Evolutionary conservation across 257 asterid species (phyloP).

Genomic region (Ballota nigra): DNA sequence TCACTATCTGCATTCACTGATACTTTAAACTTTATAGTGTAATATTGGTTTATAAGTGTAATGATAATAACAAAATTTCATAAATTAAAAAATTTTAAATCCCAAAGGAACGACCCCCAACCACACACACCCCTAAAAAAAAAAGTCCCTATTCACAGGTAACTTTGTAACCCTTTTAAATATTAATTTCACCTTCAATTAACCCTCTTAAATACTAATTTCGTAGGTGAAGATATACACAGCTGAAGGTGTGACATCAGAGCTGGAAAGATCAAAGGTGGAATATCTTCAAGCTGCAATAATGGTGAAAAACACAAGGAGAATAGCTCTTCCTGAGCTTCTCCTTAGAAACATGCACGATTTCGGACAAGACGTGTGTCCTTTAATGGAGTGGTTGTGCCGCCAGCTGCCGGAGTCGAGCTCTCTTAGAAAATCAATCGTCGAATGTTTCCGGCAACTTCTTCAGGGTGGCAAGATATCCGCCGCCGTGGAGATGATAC

Average conservation of each 20-base stretch:
- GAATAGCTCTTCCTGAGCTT: slow-evolving; percentile 72
- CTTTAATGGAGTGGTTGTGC: slow-evolving; percentile 71
- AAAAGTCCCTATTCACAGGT: no score
- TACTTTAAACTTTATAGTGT: no score
- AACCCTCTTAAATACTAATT: no score
- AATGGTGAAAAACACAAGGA: slow-evolving; percentile 51
- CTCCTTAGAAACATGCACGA: slow-evolving; percentile 58
- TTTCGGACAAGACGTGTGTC: slow-evolving; percentile 55
- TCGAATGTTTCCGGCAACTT: slow-evolving; percentile 54
- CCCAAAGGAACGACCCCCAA: no score
- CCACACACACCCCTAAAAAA: no score
- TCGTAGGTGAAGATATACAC: slow-evolving; percentile 75
- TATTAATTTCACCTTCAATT: no score
- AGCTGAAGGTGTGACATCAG: slow-evolving; percentile 67
- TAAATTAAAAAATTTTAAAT: no score
- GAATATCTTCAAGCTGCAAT: slow-evolving; percentile 87
- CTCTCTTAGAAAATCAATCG: slow-evolving; percentile 69
- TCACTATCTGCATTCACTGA: no score
- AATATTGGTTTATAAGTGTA: no score
- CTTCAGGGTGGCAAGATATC: slow-evolving; percentile 42
- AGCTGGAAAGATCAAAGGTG: slow-evolving; percentile 66
- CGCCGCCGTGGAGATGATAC: slow-evolving; percentile 58
- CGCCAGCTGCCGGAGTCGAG: slow-evolving; percentile 81
- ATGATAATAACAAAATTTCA: no score
- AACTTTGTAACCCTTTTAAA: no score